phyloP scores from a whole-genome alignment of 2,329 filamentous ascomycete genomes.

The Trichophyton benhamiae region DNA sequence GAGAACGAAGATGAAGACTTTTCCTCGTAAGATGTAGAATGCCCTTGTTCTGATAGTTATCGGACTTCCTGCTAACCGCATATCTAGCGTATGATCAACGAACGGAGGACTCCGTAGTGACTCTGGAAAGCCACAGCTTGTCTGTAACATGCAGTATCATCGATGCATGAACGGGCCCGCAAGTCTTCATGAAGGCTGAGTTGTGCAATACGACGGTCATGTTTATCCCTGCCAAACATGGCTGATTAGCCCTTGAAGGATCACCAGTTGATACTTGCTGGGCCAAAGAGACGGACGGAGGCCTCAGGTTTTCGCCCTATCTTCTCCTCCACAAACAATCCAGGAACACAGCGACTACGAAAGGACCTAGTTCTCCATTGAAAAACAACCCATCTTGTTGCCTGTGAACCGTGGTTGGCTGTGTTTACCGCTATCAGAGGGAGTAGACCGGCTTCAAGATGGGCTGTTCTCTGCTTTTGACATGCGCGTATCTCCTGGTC shows the following conservation, averaged over 20 bases:
- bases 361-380: neutral
- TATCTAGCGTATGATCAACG: neutral
- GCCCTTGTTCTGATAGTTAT: too few relatives aligned
- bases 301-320: neutral
- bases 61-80: too few relatives aligned
- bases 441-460: neutral
- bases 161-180: too few relatives aligned
- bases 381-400: neutral
- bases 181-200: neutral
- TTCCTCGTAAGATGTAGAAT: neutral
- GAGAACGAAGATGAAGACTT: neutral
- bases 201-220: neutral
- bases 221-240: constrained; percentile 1
- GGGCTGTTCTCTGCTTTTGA: neutral
- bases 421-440: neutral
- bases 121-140: neutral
- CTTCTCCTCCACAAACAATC: neutral
- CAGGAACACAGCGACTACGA: neutral
- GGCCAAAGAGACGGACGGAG: neutral
- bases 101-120: neutral
- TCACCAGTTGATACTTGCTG: neutral
- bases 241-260: neutral
- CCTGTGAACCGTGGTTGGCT: neutral
- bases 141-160: neutral
- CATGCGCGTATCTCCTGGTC: neutral